Conservation (phyloP, 2,329 filamentous ascomycete genomes). For the Chaetomiaceae sp. region DNA sequence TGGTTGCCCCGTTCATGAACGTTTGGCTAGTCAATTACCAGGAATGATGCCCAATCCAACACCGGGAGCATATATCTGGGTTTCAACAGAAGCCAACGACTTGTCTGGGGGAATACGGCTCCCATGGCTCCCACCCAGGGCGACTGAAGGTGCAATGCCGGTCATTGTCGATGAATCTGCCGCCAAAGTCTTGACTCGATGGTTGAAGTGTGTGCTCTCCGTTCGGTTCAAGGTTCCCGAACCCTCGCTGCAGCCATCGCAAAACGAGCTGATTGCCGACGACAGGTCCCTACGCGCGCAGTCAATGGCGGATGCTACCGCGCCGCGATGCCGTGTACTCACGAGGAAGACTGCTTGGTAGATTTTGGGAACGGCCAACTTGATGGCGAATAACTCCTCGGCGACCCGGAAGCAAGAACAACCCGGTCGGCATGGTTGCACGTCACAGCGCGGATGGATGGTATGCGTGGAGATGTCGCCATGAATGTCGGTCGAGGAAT, state of each 20-base stretch:
- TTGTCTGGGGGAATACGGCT: neutral
- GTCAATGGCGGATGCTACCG: neutral
- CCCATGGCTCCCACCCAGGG: neutral
- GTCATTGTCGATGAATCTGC: neutral
- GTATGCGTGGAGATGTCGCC: constrained; percentile 6
- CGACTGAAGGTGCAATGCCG: neutral
- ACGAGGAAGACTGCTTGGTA: constrained; percentile 3
- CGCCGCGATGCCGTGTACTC: neutral
- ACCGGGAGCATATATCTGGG: constrained; percentile 7
- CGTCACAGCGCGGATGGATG: constrained; percentile 15
- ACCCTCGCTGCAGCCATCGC: neutral
- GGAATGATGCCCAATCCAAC: neutral
- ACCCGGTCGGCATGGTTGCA: constrained; percentile 6
- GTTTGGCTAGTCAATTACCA: neutral
- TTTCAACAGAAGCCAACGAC: constrained; percentile 3
- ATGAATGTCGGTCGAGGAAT: constrained; percentile 12
- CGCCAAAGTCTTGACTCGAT: neutral
- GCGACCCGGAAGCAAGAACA: neutral
- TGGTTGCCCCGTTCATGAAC: neutral
- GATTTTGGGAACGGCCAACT: constrained; percentile 16
- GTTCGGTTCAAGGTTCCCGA: neutral
- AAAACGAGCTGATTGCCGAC: neutral
- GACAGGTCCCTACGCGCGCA: neutral
- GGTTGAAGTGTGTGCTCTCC: neutral
- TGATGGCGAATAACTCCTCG: constrained; percentile 11